Evolutionary conservation across 345 rosid genomes (phyloP), one percentile per base, ranked within the genome.

Genomic region (Stellera chamaejasme): DNA sequence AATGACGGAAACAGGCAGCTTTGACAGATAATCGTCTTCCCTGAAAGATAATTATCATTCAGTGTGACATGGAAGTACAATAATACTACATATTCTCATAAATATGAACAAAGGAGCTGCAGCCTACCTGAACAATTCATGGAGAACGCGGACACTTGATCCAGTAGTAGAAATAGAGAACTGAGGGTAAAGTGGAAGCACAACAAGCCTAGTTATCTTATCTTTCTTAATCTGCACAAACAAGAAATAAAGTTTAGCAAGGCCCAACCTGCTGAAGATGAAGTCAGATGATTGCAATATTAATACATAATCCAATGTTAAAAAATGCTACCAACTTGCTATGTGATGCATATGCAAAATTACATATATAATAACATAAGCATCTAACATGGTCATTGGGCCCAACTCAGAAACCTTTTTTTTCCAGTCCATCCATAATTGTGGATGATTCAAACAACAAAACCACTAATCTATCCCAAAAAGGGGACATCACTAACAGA

Each of bases 161-260:
- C 97, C 97, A 25, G 96, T 89, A 32, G 99, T 89, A 28, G 99
- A 87, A 61, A 93, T 93, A 49, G 97, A 89, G 56, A 77, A 87
- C 62, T 89, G 99, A 32, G 99, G 99, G 73, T 89, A 93, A n/a
- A 93, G 78, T 2, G 99, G 99, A 59, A 93, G 87, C 62, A 93
- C 85, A 56, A 93, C 95, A 58, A 89, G 99, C 72, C 74, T 87
- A 43, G 95, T 81, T 56, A 89, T 84, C 59, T 62, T 66, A 62
- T 93, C 99, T 68, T 60, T 75, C 79, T 81, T 89, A 56, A 93
- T 87, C 96, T 89, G 77, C 39, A 19, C 48, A 66, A 2, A 27
- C 5, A 69, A 67, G 12, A 48, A 36, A 32, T 13, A 28, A 61
- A 39, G 23, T 19, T 19, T 67, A 60, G 52, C 45, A 3, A n/a